These are phyloP conservation scores for Cicer yamashitae DNA, from an alignment of 306 rosid genomes.

Conservation along the genomic window DNA sequence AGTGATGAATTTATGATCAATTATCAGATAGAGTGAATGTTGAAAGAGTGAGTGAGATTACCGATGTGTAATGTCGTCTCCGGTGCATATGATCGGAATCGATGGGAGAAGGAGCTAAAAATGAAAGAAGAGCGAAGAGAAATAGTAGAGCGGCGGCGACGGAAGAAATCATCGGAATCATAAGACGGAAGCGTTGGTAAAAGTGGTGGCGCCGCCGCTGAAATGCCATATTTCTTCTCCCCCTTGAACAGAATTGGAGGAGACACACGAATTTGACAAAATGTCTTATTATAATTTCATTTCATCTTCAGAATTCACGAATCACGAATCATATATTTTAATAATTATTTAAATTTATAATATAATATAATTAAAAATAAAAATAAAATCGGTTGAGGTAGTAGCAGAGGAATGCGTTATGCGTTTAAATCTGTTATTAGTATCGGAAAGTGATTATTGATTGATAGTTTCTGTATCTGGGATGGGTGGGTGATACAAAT, in stretches of 20 bases:
- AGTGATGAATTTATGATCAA: conserved; percentile 23
- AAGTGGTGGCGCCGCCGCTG: conserved; percentile 89
- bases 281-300: background rate
- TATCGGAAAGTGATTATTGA: background rate
- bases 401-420: background rate
- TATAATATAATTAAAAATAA: background rate
- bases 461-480: background rate
- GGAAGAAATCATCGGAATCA: conserved; percentile 73
- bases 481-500: background rate
- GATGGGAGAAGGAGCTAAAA: conserved; percentile 80
- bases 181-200: conserved; percentile 62
- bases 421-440: conserved; percentile 6
- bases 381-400: background rate
- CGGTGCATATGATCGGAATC: conserved; percentile 60
- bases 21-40: background rate
- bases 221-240: conserved; percentile 51
- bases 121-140: conserved; percentile 77
- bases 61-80: conserved; percentile 55
- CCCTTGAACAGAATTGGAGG: background rate
- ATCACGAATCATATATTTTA: background rate
- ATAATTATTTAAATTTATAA: background rate
- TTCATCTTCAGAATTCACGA: background rate
- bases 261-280: background rate
- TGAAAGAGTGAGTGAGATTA: conserved; percentile 41
- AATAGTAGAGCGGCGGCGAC: conserved; percentile 67